A percentile compares a stretch with the other conserved stretches of the same genome.
phyloP scores from a whole-genome alignment of 2,329 filamentous ascomycete genomes.

The Monosporascus cannonballus region DNA sequence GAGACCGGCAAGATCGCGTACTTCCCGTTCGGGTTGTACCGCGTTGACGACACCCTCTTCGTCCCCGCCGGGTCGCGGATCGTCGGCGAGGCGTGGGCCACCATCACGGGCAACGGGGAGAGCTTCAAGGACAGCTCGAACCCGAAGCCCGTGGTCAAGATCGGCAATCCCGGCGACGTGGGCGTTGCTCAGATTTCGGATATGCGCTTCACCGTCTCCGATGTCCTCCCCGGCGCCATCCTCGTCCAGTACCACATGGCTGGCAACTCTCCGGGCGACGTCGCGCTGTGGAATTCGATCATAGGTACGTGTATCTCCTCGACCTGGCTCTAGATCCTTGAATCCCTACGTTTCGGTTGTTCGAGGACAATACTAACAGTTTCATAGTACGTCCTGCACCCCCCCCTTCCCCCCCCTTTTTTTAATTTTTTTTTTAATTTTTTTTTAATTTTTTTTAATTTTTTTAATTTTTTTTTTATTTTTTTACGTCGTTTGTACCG shows the following conservation, averaged over 20 bases:
- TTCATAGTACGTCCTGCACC: background rate
- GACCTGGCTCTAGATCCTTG: too few species aligned
- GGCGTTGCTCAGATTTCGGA: slow-evolving; percentile 60
- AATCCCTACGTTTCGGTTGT: too few species aligned
- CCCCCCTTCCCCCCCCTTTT: background rate
- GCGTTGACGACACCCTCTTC: slow-evolving; percentile 43
- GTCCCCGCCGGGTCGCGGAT: slow-evolving; percentile 44
- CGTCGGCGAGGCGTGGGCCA: slow-evolving; percentile 46
- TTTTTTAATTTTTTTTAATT: too few species aligned
- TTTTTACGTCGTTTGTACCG: too few species aligned
- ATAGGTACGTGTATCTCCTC: slow-evolving; percentile 3
- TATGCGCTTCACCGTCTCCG: slow-evolving; percentile 57
- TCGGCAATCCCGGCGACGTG: slow-evolving; percentile 51
- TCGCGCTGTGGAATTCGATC: slow-evolving; percentile 30
- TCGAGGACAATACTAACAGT: too few species aligned
- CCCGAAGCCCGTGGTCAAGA: slow-evolving; percentile 51
- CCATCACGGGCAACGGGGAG: slow-evolving; percentile 44
- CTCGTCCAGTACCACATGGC: slow-evolving; percentile 43
- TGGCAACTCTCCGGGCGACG: slow-evolving; percentile 25
- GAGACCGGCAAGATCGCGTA: slow-evolving; percentile 40
- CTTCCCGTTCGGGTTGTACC: slow-evolving; percentile 50
- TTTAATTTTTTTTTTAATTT: too few species aligned
- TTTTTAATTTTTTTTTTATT: too few species aligned
- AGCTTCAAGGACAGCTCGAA: slow-evolving; percentile 43
- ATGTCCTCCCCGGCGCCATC: slow-evolving; percentile 54